phyloP scores from a whole-genome alignment of 2,329 filamentous ascomycete genomes.

The Colletotrichum caudatum region DNA sequence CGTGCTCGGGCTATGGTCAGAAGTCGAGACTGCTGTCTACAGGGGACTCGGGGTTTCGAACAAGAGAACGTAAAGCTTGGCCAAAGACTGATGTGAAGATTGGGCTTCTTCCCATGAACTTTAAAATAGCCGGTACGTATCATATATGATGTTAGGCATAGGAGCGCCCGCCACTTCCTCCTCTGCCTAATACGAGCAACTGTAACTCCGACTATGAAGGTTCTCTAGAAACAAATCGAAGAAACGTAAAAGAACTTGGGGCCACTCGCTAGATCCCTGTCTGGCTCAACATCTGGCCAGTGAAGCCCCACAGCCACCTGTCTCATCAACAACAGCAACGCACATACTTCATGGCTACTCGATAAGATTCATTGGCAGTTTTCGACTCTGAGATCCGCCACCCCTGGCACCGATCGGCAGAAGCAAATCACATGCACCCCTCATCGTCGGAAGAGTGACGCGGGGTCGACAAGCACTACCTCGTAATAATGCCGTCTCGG shows the following conservation, averaged over 20 bases:
- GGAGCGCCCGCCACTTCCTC: not conserved
- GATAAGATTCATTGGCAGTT: not conserved
- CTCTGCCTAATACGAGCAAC: not conserved
- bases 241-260: not conserved
- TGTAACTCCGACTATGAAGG: not conserved
- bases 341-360: not conserved
- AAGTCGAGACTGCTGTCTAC: constrained; percentile 56
- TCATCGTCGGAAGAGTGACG: constrained; percentile 17
- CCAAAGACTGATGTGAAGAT: not conserved
- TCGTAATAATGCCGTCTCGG: constrained; percentile 21
- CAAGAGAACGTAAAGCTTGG: not conserved
- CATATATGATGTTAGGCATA: not conserved
- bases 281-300: not conserved
- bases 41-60: constrained; percentile 32
- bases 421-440: constrained; percentile 9
- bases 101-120: not conserved
- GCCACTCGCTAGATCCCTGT: not conserved
- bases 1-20: constrained; percentile 56
- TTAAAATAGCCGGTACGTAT: not conserved
- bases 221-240: not conserved
- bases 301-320: not conserved
- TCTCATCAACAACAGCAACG: not conserved
- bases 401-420: constrained; percentile 27
- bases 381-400: not conserved
- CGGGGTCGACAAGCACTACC: constrained; percentile 25